These are phyloP conservation scores for Ogataea paraovalis DNA, from an alignment of 805 yeast genomes.

Conservation along the genomic window DNA sequence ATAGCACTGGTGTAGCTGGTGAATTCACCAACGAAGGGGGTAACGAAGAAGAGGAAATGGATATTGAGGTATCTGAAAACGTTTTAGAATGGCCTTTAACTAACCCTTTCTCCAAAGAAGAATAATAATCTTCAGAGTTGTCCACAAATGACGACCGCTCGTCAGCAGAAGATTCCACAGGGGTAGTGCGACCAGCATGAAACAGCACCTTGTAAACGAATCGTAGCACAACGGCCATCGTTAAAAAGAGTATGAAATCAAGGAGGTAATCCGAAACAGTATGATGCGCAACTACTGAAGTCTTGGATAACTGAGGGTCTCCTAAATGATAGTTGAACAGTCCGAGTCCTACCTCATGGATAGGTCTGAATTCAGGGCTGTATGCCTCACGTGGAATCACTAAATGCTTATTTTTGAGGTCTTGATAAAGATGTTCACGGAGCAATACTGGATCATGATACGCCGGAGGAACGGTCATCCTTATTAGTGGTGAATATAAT, in stretches of 20 bases:
- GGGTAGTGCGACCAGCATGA: too few relatives aligned
- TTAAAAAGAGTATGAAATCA: too few relatives aligned
- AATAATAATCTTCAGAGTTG: too few relatives aligned
- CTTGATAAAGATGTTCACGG: slow-evolving; percentile 32
- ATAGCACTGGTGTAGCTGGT: not conserved
- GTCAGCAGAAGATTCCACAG: too few relatives aligned
- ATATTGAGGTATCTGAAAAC: not conserved
- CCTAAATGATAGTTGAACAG: slow-evolving; percentile 24
- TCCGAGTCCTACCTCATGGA: slow-evolving; percentile 31
- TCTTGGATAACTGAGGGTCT: slow-evolving; percentile 5
- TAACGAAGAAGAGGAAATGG: not conserved
- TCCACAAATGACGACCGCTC: too few relatives aligned
- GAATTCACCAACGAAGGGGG: slow-evolving; percentile 8
- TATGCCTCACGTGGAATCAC: slow-evolving; percentile 27
- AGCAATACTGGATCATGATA: slow-evolving; percentile 30
- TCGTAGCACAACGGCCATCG: too few relatives aligned
- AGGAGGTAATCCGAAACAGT: too few relatives aligned
- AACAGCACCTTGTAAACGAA: too few relatives aligned
- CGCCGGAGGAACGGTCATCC: slow-evolving; percentile 32
- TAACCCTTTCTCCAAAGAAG: too few relatives aligned
- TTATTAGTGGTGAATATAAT: not conserved
- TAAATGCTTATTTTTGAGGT: slow-evolving; percentile 19
- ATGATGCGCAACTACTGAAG: too few relatives aligned
- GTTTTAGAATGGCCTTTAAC: not conserved
- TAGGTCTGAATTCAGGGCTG: slow-evolving; percentile 25